A percentile compares a stretch with the other conserved stretches of the same genome.
These are phyloP conservation scores for Ophiostoma ulmi DNA, from an alignment of 2,329 filamentous ascomycete species.

Conservation along the genomic window DNA sequence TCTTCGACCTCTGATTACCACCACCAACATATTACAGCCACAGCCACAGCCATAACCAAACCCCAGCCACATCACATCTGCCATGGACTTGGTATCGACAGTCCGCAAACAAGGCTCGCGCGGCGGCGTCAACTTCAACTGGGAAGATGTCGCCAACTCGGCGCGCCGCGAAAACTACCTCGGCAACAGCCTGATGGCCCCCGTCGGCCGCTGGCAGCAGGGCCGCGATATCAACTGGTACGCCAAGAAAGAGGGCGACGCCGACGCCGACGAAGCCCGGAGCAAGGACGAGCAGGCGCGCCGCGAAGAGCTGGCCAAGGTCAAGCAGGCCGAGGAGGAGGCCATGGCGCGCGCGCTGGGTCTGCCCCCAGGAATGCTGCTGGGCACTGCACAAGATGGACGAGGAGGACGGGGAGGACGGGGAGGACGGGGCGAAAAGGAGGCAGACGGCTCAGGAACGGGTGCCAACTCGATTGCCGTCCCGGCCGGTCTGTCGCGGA, in stretches of 20 bases:
- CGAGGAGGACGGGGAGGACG: neutral
- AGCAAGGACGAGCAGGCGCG: constrained; percentile 60
- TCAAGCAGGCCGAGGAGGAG: constrained; percentile 92
- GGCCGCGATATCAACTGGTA: constrained; percentile 64
- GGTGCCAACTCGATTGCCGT: constrained; percentile 59
- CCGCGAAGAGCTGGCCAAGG: constrained; percentile 69
- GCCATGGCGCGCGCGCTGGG: constrained; percentile 80
- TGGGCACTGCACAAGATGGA: neutral
- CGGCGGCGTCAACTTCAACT: constrained; percentile 92
- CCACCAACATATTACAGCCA: neutral
- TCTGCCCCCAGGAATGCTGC: constrained; percentile 47
- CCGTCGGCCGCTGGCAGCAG: constrained; percentile 88
- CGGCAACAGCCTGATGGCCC: constrained; percentile 85
- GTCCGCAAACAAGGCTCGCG: constrained; percentile 88
- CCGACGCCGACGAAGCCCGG: constrained; percentile 49
- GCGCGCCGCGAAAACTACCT: constrained; percentile 84
- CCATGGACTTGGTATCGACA: constrained; percentile 83
- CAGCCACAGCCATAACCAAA: neutral
- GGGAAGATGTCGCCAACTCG: constrained; percentile 87
- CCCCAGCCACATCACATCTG: neutral
- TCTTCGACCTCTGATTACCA: neutral
- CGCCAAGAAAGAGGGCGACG: constrained; percentile 46
- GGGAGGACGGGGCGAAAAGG: constrained; percentile 42
- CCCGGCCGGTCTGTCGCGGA: constrained; percentile 15
- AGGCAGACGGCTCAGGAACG: constrained; percentile 39